Evolutionary conservation across 1,139 yeast genomes (phyloP).

Genomic region (Sugiyamaella xylanicola): DNA sequence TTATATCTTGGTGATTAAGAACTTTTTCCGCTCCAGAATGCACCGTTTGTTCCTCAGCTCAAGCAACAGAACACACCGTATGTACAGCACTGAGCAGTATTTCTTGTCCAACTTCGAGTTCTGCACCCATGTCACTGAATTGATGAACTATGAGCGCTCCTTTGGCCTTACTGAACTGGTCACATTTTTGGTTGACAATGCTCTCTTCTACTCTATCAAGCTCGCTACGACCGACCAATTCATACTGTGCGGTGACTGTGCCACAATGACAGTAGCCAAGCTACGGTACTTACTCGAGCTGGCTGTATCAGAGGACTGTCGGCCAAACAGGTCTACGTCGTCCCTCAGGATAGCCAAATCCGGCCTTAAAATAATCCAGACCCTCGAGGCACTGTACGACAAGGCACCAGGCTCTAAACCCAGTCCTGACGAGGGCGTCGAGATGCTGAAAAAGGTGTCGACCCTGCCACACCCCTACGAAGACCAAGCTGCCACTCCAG

Average conservation of each 20-base stretch:
- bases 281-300: constrained; percentile 16
- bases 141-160: constrained; percentile 19
- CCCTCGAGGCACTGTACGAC: constrained; percentile 14
- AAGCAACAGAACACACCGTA: constrained; percentile 12
- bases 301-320: constrained; percentile 10
- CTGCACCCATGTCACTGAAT: constrained; percentile 18
- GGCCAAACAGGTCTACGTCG: constrained; percentile 8
- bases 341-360: constrained; percentile 22
- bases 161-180: constrained; percentile 25
- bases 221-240: constrained; percentile 15
- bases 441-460: constrained; percentile 19
- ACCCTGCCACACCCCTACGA: constrained; percentile 25
- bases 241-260: constrained; percentile 18
- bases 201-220: constrained; percentile 28
- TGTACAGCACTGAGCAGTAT: constrained; percentile 27
- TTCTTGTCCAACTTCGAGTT: constrained; percentile 23
- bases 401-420: constrained; percentile 9
- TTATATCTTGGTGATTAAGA: constrained; percentile 22
- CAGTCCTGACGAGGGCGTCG: constrained; percentile 8
- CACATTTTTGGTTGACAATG: constrained; percentile 28
- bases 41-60: constrained; percentile 24
- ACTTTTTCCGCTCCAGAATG: constrained; percentile 28
- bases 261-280: constrained; percentile 9
- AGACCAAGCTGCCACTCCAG: constrained; percentile 9
- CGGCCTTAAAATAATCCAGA: constrained; percentile 23